A percentile compares a stretch with the other conserved stretches of the same genome.
These are phyloP conservation scores for Scheffersomyces coipomensis DNA, from an alignment of 805 yeast genomes.

Conservation along the genomic window DNA sequence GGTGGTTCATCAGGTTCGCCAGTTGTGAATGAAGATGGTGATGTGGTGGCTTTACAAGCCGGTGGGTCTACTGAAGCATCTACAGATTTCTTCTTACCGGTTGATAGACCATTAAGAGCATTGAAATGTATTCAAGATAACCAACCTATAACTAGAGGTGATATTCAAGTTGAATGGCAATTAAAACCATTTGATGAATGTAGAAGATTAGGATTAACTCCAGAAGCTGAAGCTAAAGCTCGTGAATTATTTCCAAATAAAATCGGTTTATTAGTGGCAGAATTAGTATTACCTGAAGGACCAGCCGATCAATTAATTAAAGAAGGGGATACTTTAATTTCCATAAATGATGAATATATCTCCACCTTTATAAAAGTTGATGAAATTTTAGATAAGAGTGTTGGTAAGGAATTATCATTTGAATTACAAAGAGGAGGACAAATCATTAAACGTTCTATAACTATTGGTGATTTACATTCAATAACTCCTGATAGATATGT, in stretches of 20 bases:
- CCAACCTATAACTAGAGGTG: constrained; percentile 76
- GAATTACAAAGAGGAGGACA: constrained; percentile 75
- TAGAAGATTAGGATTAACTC: constrained; percentile 76
- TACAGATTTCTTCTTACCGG: constrained; percentile 88
- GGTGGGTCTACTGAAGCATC: constrained; percentile 92
- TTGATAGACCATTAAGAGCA: constrained; percentile 80
- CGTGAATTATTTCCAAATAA: constrained; percentile 68
- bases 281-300: constrained; percentile 77
- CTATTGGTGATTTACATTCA: constrained; percentile 72
- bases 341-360: constrained; percentile 64
- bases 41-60: constrained; percentile 89
- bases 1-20: constrained; percentile 98
- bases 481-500: constrained; percentile 83
- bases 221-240: constrained; percentile 68
- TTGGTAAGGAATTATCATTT: constrained; percentile 57
- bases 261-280: constrained; percentile 82
- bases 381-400: constrained; percentile 69
- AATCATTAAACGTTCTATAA: constrained; percentile 47
- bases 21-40: constrained; percentile 85
- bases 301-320: constrained; percentile 72
- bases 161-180: constrained; percentile 87
- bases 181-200: constrained; percentile 89
- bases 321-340: constrained; percentile 83
- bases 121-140: constrained; percentile 64
- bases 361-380: constrained; percentile 79